Conservation (phyloP, 805 yeast species). For the Kregervanrija fluxuum region DNA sequence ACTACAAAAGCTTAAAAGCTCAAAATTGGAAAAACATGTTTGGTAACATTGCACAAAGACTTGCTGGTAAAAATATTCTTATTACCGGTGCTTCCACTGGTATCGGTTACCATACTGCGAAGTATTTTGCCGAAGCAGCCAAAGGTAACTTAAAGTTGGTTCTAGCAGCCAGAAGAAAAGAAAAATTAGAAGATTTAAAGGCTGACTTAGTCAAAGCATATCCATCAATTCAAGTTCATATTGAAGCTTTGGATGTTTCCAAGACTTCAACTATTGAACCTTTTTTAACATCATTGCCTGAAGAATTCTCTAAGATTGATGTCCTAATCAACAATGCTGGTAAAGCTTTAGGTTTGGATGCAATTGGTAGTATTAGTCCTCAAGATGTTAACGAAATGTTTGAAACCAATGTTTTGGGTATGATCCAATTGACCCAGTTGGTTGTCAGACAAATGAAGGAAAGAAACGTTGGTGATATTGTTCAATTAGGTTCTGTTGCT, state of each 20-base stretch:
- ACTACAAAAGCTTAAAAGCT: not conserved
- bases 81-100: constrained; percentile 98
- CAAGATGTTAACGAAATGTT: constrained; percentile 70
- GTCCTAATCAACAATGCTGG: constrained; percentile 70
- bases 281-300: constrained; percentile 34
- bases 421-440: constrained; percentile 77
- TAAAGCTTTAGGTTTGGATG: constrained; percentile 72
- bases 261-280: constrained; percentile 41
- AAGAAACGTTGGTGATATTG: constrained; percentile 66
- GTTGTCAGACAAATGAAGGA: constrained; percentile 64
- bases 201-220: constrained; percentile 30
- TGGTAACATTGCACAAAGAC: constrained; percentile 63
- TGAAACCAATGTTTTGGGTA: constrained; percentile 80
- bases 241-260: constrained; percentile 33
- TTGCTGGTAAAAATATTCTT: constrained; percentile 70
- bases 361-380: constrained; percentile 60
- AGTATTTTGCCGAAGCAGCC: constrained; percentile 66
- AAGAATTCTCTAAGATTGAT: constrained; percentile 51
- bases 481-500: constrained; percentile 71
- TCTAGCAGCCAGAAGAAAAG: constrained; percentile 47
- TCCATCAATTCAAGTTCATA: constrained; percentile 27
- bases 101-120: constrained; percentile 88
- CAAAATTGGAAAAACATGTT: constrained; percentile 15
- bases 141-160: constrained; percentile 43
- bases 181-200: constrained; percentile 34